Evolutionary conservation across 495 filamentous ascomycete species (phyloP).

Genomic region (Schizothecium vesticola): DNA sequence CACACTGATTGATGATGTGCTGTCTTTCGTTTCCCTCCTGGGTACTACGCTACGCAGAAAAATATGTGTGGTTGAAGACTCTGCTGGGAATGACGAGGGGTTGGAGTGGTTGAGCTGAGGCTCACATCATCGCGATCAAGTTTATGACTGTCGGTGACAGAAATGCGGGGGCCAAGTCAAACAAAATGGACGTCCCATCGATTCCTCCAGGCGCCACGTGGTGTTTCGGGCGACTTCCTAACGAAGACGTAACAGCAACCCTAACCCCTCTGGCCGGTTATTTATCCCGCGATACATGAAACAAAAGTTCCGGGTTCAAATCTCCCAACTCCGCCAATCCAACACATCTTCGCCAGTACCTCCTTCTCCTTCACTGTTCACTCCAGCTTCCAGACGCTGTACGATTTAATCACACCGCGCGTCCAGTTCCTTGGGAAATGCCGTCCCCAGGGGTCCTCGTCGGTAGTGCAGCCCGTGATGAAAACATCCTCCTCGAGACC

Average conservation of each 20-base stretch:
- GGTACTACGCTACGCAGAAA: too few relatives aligned
- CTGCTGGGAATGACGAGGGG: too few relatives aligned
- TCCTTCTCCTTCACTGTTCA: neutral
- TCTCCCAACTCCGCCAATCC: neutral
- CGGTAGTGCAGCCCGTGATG: neutral
- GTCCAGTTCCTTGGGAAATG: constrained; percentile 4
- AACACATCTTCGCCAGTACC: neutral
- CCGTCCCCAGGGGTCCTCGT: neutral
- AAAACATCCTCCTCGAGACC: neutral
- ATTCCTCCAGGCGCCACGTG: neutral
- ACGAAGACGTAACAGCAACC: too few relatives aligned
- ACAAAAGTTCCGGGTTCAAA: too few relatives aligned
- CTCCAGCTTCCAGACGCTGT: neutral
- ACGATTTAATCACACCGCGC: neutral
- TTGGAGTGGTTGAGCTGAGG: too few relatives aligned
- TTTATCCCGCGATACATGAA: neutral
- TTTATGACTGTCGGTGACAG: neutral
- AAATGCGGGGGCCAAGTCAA: neutral
- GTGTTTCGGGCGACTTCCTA: neutral
- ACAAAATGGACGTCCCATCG: neutral
- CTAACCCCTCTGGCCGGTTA: neutral
- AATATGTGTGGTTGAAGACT: too few relatives aligned
- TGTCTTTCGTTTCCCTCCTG: too few relatives aligned
- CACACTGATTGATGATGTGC: too few relatives aligned
- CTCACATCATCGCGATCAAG: neutral